phyloP scores from a whole-genome alignment of 495 filamentous ascomycete species.

The Aspergillus ostianus region DNA sequence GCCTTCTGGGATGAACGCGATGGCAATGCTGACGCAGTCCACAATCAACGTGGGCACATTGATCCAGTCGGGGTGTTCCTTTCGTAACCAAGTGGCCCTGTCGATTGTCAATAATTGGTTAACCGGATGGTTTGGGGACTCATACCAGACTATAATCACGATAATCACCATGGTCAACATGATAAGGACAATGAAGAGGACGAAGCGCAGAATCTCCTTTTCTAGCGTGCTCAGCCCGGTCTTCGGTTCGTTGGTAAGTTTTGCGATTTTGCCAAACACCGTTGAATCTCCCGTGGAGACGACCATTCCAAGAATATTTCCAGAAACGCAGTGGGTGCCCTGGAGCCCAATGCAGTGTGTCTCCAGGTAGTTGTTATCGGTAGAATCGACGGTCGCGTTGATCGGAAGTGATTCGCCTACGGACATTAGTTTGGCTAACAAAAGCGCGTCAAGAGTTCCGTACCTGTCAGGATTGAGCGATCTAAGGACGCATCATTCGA shows the following conservation, averaged over 20 bases:
- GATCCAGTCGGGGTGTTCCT: slow-evolving; percentile 59
- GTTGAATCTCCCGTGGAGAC: slow-evolving; percentile 58
- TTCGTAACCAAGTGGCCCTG: slow-evolving; percentile 55
- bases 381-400: slow-evolving; percentile 52
- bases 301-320: slow-evolving; percentile 56
- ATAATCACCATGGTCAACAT: slow-evolving; percentile 56
- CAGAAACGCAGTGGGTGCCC: slow-evolving; percentile 63
- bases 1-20: slow-evolving; percentile 70
- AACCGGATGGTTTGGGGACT: slow-evolving; percentile 21
- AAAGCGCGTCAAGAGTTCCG: slow-evolving; percentile 4
- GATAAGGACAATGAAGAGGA: slow-evolving; percentile 54
- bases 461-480: slow-evolving; percentile 65
- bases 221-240: slow-evolving; percentile 58
- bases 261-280: slow-evolving; percentile 64
- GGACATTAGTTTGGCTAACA: slow-evolving; percentile 3
- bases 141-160: slow-evolving; percentile 57
- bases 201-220: slow-evolving; percentile 64
- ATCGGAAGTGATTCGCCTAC: slow-evolving; percentile 59
- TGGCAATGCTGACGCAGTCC: slow-evolving; percentile 59
- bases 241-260: slow-evolving; percentile 58
- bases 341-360: slow-evolving; percentile 67
- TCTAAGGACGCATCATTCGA: slow-evolving; percentile 66
- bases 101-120: slow-evolving; percentile 13
- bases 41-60: slow-evolving; percentile 63
- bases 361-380: slow-evolving; percentile 69